Evolutionary conservation across 2,329 filamentous ascomycete species (phyloP).

Genomic region (Beauveria bassiana): DNA sequence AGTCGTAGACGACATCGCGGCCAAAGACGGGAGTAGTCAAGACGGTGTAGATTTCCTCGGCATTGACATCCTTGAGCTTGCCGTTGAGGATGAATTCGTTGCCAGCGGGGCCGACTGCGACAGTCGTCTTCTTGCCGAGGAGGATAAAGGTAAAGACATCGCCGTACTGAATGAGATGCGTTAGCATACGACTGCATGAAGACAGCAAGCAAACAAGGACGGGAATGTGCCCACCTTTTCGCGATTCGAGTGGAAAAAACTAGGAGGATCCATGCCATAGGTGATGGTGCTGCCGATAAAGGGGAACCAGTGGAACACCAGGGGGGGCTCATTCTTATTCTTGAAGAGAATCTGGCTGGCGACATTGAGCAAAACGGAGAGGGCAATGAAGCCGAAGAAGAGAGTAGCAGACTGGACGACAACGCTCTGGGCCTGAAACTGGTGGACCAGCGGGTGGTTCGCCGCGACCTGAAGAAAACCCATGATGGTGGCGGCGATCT

Average conservation of each 20-base stretch:
- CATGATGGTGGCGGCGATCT: constrained; percentile 31
- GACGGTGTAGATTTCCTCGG: constrained; percentile 82
- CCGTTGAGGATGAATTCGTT: constrained; percentile 91
- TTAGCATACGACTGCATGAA: constrained; percentile 3
- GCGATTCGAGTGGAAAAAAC: constrained; percentile 71
- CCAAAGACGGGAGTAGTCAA: constrained; percentile 69
- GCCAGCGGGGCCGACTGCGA: constrained; percentile 71
- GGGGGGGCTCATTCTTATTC: constrained; percentile 71
- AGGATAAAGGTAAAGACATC: constrained; percentile 87
- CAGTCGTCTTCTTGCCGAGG: constrained; percentile 82
- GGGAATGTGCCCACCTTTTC: constrained; percentile 54
- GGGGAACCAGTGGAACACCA: constrained; percentile 77
- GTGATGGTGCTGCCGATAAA: constrained; percentile 84
- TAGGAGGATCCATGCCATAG: constrained; percentile 90
- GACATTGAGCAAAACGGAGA: constrained; percentile 70
- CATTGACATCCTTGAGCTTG: constrained; percentile 81
- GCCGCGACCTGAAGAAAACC: constrained; percentile 46
- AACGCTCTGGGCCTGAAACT: constrained; percentile 40
- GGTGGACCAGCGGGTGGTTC: constrained; percentile 41
- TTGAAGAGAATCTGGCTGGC: constrained; percentile 70
- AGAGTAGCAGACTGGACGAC: constrained; percentile 40
- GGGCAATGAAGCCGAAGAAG: constrained; percentile 35
- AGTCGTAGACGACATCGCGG: constrained; percentile 82
- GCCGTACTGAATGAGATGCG: constrained; percentile 57
- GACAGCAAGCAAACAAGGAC: background rate